These are phyloP conservation scores for Stygiomarasmius scandens DNA, from an alignment of 1,284 basidiomycete species.

Conservation along the genomic window DNA sequence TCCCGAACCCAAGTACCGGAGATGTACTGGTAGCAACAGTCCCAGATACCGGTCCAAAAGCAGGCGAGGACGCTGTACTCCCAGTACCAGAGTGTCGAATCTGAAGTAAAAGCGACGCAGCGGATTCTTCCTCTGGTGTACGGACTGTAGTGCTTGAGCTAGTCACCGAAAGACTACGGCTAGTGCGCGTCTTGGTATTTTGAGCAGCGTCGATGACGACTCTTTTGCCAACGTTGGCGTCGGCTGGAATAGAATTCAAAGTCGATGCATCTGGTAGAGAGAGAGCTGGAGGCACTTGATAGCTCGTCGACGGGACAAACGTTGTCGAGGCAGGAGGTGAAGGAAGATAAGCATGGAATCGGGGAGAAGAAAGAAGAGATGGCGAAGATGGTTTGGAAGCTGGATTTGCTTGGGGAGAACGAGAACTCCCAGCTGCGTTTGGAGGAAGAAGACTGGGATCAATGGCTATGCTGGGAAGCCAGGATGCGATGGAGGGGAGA, in stretches of 20 bases:
- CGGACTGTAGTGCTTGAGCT: constrained; percentile 9
- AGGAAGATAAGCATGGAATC: constrained; percentile 35
- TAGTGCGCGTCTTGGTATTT: background rate
- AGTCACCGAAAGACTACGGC: constrained; percentile 1
- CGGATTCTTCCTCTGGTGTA: constrained; percentile 70
- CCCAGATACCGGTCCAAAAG: background rate
- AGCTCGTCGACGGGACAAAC: constrained; percentile 30
- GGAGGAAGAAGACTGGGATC: constrained; percentile 31
- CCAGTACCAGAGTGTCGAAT: constrained; percentile 40
- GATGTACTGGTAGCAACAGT: constrained; percentile 2
- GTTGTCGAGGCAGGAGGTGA: constrained; percentile 48
- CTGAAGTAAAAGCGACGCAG: constrained; percentile 66
- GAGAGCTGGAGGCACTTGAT: constrained; percentile 6
- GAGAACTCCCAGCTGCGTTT: background rate
- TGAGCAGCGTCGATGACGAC: constrained; percentile 3
- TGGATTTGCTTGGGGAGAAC: background rate
- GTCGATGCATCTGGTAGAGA: constrained; percentile 7
- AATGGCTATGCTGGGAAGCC: constrained; percentile 33
- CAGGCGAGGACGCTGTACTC: constrained; percentile 35
- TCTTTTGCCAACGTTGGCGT: background rate
- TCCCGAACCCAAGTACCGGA: background rate
- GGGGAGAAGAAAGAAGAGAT: constrained; percentile 7
- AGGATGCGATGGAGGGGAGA: constrained; percentile 29
- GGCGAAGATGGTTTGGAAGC: background rate
- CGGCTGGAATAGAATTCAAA: background rate